These are phyloP conservation scores for Middelhovenomyces tepae DNA, from an alignment of 805 yeast genomes.

Conservation along the genomic window DNA sequence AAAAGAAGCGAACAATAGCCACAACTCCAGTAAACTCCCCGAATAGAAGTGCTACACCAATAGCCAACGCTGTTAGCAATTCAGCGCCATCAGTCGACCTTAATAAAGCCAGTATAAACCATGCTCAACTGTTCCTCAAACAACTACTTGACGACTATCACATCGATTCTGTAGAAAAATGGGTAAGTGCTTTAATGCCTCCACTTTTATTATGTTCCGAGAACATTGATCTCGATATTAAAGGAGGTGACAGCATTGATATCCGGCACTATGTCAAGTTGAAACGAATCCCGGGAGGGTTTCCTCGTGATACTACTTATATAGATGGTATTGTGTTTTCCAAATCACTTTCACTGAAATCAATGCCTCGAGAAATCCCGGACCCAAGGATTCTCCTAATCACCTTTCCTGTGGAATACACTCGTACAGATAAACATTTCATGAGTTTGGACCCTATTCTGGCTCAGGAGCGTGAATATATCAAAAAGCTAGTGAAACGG, in stretches of 20 bases:
- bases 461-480: conserved; percentile 80
- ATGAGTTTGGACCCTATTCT: conserved; percentile 75
- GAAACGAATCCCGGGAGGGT: conserved; percentile 75
- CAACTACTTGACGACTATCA: conserved; percentile 26
- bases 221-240: conserved; percentile 48
- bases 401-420: conserved; percentile 83
- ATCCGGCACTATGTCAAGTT: conserved; percentile 83
- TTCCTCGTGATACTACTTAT: conserved; percentile 46
- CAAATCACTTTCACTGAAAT: conserved; percentile 66
- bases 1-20: conserved; percentile 1
- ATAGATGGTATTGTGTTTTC: conserved; percentile 81
- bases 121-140: conserved; percentile 22
- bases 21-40: conserved; percentile 5
- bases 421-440: conserved; percentile 66
- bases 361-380: conserved; percentile 57
- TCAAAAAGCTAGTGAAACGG: conserved; percentile 72
- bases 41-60: conserved; percentile 2
- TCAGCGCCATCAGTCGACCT: conserved; percentile 18
- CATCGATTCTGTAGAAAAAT: conserved; percentile 36
- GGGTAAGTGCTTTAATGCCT: conserved; percentile 48
- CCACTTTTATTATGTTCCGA: conserved; percentile 49
- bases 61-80: conserved; percentile 3
- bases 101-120: conserved; percentile 25
- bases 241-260: conserved; percentile 67
- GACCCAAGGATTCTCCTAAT: conserved; percentile 74